Evolutionary conservation across 768 basidiomycete species (phyloP).

Genomic region (Lactarius akahatsu): DNA sequence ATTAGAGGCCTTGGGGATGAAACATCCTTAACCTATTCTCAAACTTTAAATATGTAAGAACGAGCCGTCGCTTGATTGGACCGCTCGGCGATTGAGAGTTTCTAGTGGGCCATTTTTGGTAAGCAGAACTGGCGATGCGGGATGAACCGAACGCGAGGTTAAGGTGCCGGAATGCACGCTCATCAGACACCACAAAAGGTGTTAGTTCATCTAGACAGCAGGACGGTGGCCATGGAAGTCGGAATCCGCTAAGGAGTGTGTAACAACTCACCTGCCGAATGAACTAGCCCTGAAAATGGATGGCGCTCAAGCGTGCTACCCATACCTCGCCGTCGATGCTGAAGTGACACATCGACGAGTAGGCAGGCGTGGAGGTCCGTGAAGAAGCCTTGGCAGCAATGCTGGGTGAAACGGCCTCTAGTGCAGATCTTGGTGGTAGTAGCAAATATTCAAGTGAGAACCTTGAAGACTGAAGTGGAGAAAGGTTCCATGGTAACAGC

Average conservation of each 20-base stretch:
- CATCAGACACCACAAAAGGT: slow-evolving; percentile 84
- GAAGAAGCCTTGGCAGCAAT: slow-evolving; percentile 78
- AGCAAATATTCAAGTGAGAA: slow-evolving; percentile 87
- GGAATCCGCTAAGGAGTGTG: slow-evolving; percentile 84
- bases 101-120: slow-evolving; percentile 75
- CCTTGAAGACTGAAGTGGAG: slow-evolving; percentile 87
- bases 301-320: slow-evolving; percentile 86
- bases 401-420: slow-evolving; percentile 73
- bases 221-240: slow-evolving; percentile 87
- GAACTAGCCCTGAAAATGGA: slow-evolving; percentile 90
- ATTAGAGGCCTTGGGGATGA: too few relatives aligned
- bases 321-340: slow-evolving; percentile 79
- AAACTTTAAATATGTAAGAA: too few relatives aligned
- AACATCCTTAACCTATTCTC: too few relatives aligned
- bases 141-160: slow-evolving; percentile 71
- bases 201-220: slow-evolving; percentile 88
- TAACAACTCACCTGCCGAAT: slow-evolving; percentile 90
- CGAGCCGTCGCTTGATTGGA: slow-evolving; percentile 26
- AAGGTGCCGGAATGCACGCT: slow-evolving; percentile 57
- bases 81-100: slow-evolving; percentile 58
- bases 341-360: slow-evolving; percentile 70
- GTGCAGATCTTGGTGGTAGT: slow-evolving; percentile 88
- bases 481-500: slow-evolving; percentile 86
- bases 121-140: slow-evolving; percentile 71
- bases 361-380: slow-evolving; percentile 77